Percentiles rank a stretch among this genome's conserved stretches.
These are phyloP conservation scores for Styphnolobium japonicum DNA, from an alignment of 306 rosid species.

Conservation along the genomic window DNA sequence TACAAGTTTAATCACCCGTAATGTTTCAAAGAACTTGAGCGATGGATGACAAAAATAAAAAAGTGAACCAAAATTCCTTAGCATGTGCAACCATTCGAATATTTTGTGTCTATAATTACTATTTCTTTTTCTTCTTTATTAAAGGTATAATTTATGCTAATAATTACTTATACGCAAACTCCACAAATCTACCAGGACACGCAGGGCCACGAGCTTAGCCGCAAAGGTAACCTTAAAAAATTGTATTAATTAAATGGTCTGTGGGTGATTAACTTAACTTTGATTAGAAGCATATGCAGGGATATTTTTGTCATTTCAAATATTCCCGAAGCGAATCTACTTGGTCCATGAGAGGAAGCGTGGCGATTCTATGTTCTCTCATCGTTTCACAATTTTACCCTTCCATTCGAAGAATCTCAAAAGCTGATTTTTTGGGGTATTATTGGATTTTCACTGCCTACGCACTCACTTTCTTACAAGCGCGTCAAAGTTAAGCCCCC, in stretches of 20 bases:
- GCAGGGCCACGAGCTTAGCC: slow-evolving; percentile 24
- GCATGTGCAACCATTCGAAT: not conserved
- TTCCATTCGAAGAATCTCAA: not conserved
- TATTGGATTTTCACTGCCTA: not conserved
- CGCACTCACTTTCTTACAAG: not conserved
- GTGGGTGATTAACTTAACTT: not conserved
- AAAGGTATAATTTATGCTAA: not conserved
- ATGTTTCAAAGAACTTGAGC: not conserved
- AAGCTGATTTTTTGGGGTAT: no score
- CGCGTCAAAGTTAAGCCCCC: slow-evolving; percentile 19
- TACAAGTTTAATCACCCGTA: not conserved
- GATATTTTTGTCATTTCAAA: not conserved
- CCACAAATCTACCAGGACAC: not conserved
- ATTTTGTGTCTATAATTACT: not conserved
- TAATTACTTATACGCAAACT: slow-evolving; percentile 32
- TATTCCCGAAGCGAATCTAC: not conserved
- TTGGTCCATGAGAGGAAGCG: slow-evolving; percentile 22
- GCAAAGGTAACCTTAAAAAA: not conserved
- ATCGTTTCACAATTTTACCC: slow-evolving; percentile 14
- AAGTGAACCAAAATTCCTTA: not conserved
- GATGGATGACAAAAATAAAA: not conserved
- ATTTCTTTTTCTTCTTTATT: not conserved
- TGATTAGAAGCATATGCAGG: not conserved
- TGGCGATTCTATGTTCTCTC: slow-evolving; percentile 11
- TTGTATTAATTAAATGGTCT: not conserved